phyloP scores from a whole-genome alignment of 1,139 yeast genomes.

The Geotrichum restrictum region DNA sequence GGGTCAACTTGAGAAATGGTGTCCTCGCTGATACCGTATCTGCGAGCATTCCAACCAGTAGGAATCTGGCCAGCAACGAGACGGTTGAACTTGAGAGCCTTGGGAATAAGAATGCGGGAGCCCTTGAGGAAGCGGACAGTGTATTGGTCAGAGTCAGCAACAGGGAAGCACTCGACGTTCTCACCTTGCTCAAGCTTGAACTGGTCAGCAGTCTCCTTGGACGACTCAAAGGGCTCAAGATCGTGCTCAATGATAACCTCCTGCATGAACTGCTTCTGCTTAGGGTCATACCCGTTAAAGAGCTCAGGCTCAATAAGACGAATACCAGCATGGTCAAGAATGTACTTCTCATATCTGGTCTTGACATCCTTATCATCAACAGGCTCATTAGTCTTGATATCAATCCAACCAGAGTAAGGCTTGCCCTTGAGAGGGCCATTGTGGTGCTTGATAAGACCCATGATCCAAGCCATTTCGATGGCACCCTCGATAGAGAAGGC shows the following conservation, averaged over 20 bases:
- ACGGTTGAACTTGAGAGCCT: constrained; percentile 92
- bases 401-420: constrained; percentile 94
- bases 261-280: constrained; percentile 86
- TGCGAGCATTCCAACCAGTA: constrained; percentile 95
- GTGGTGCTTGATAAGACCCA: constrained; percentile 94
- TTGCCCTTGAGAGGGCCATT: constrained; percentile 88
- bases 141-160: constrained; percentile 86
- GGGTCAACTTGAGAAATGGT: constrained; percentile 93
- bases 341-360: constrained; percentile 80
- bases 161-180: constrained; percentile 85
- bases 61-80: constrained; percentile 99
- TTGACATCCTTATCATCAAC: constrained; percentile 93
- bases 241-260: constrained; percentile 96
- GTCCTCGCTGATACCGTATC: constrained; percentile 93
- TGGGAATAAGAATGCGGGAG: constrained; percentile 85
- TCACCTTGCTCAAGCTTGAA: constrained; percentile 93
- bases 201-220: constrained; percentile 92
- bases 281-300: constrained; percentile 90
- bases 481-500: constrained; percentile 97
- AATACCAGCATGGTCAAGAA: constrained; percentile 91
- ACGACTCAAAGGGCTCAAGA: constrained; percentile 89
- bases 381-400: constrained; percentile 85
- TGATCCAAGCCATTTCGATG: constrained; percentile 99
- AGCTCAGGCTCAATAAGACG: constrained; percentile 94
- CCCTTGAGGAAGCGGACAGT: constrained; percentile 89